These are phyloP conservation scores for Nepenthes mirabilis DNA, from an alignment of 148 eudicot species.

Conservation along the genomic window DNA sequence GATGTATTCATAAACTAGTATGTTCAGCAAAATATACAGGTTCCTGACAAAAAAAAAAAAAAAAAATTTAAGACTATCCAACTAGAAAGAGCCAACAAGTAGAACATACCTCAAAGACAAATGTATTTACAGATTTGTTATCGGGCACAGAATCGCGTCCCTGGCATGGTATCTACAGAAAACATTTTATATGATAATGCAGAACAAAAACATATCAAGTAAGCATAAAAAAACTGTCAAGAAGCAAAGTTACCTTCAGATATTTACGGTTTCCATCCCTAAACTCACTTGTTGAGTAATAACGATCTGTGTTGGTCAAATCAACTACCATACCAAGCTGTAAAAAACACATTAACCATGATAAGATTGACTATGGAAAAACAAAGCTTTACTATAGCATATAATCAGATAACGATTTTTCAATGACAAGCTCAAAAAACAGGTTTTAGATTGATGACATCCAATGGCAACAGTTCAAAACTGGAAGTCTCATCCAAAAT, in stretches of 20 bases:
- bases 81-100: not conserved
- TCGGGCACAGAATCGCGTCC: constrained; percentile 98
- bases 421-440: no score
- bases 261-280: constrained; percentile 80
- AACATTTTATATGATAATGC: not conserved
- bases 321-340: constrained; percentile 97
- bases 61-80: not conserved
- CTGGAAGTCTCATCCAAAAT: no score
- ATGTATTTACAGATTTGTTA: constrained; percentile 81
- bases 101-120: constrained; percentile 72
- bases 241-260: constrained; percentile 51
- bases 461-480: no score
- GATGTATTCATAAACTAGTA: no score
- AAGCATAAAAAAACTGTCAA: not conserved
- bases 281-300: constrained; percentile 56
- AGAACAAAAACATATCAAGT: not conserved
- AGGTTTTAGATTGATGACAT: no score
- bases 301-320: constrained; percentile 93
- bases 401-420: not conserved
- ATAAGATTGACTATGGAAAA: not conserved
- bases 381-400: not conserved
- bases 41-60: no score
- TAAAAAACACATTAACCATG: constrained; percentile 10
- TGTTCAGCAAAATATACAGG: no score
- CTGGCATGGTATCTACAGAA: constrained; percentile 69